Base-by-base conservation (phyloP, 805 yeast genomes). In the Candida ortonii region DNA sequence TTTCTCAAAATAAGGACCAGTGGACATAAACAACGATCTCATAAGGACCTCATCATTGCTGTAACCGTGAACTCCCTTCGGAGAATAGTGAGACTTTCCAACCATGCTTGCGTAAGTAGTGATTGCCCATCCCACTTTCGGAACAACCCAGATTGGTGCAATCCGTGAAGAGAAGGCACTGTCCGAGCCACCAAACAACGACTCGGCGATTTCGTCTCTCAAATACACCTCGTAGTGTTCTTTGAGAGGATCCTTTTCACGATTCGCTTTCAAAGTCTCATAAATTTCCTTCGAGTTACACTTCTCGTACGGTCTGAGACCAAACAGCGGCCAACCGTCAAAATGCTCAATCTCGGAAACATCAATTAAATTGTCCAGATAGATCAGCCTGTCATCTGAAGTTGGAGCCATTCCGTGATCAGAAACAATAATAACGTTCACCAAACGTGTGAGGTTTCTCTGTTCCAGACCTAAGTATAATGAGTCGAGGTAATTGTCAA, bases 391-490 rank as follows among this genome's bases (percentile, higher is more conserved):
- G 9, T 78, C 74, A 43, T 78, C 73, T 1, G 85, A 71, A 1
- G 95, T 83, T 6, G 95, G 90, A 0, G 94, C 81, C 95, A 87
- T 88, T 8, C 96, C 96, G 55, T 88, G 96, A 57, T 89, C 96
- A 28, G 95, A 84, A 3, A 89, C 83, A 26, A 89, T 63, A 0
- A 90, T 61, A 14, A 89, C 60, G 54, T 90, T 89, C 13, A 83
- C 84, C 25, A 86, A 68, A 15, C 77, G 68, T 0, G 71, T 61
- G 39, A 87, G 61, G 45, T 83, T 78, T 36, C 95, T 65, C 13
- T 55, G 50, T 1, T 52, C 39, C 14, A 89, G 47, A 7, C 73
- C 80, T 16, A 59, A 42, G 11, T 68, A 62, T 24, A 86, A 38
- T 5, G 64, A 53, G 11, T 67, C 70, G 10, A 90, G 58, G 43